Percentiles rank a stretch among this genome's conserved stretches.
phyloP scores from a whole-genome alignment of 192 early-diverging fungal genomes.

The Podochytrium sp. region DNA sequence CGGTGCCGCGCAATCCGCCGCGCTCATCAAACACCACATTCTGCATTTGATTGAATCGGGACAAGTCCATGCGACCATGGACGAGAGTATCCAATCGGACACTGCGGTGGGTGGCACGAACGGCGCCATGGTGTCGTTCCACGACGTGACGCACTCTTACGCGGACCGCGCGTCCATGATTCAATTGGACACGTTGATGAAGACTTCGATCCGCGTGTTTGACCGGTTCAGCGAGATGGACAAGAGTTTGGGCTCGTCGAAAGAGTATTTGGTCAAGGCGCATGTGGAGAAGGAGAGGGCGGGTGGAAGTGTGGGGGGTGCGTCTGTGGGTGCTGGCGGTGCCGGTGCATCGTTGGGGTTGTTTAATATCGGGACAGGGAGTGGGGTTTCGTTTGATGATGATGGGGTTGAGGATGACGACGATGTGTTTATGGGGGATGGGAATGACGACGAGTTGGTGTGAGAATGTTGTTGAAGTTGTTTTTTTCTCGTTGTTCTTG shows the following conservation, averaged over 20 bases:
- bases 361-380: not conserved
- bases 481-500: no score
- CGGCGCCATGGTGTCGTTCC: conserved; percentile 74
- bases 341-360: not conserved
- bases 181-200: conserved; percentile 51
- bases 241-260: conserved; percentile 41
- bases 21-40: conserved; percentile 59
- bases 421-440: conserved; percentile 10
- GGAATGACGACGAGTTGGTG: no score
- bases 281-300: not conserved
- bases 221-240: conserved; percentile 51
- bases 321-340: not conserved
- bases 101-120: not conserved
- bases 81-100: not conserved
- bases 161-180: conserved; percentile 44
- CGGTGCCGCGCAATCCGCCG: conserved; percentile 6
- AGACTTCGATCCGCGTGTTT: conserved; percentile 31
- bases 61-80: conserved; percentile 51
- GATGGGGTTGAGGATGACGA: conserved; percentile 6
- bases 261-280: conserved; percentile 53
- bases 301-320: not conserved
- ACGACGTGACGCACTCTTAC: conserved; percentile 60
- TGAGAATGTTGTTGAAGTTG: no score
- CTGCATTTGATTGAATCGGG: conserved; percentile 63
- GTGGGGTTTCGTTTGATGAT: not conserved